Evolutionary conservation across 2,329 filamentous ascomycete species (phyloP).

Genomic region (Paraphoma chrysanthemicola): DNA sequence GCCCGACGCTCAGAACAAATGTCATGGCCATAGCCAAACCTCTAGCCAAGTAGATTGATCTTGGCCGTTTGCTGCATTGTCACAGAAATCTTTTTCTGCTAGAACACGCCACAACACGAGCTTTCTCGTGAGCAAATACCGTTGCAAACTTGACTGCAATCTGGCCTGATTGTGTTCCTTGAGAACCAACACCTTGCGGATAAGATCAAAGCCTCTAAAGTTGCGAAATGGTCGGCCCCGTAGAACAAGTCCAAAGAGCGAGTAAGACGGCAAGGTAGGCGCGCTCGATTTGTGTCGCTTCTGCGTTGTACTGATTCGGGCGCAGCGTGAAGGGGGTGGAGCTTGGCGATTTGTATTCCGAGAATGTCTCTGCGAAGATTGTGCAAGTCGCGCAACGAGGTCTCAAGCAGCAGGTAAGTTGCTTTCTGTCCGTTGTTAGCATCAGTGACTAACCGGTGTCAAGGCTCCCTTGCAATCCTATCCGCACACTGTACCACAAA

Average conservation of each 20-base stretch:
- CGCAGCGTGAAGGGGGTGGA: slow-evolving; percentile 34
- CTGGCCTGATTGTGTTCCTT: too few relatives aligned
- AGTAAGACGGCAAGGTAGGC: not conserved
- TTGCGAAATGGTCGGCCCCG: not conserved
- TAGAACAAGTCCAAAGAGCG: not conserved
- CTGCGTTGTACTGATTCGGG: not conserved
- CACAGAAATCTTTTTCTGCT: too few relatives aligned
- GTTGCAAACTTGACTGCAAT: too few relatives aligned
- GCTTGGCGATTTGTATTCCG: slow-evolving; percentile 34
- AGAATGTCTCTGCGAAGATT: slow-evolving; percentile 40
- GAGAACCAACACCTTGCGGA: too few relatives aligned
- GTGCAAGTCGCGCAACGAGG: slow-evolving; percentile 42
- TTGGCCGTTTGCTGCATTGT: too few relatives aligned
- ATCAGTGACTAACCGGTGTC: not conserved
- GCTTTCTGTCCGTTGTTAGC: not conserved
- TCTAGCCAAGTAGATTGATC: too few relatives aligned
- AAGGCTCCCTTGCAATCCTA: slow-evolving; percentile 38
- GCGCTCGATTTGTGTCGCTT: not conserved
- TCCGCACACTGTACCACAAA: slow-evolving; percentile 43
- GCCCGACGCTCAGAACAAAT: not conserved
- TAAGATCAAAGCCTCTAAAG: too few relatives aligned
- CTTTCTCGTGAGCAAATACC: too few relatives aligned
- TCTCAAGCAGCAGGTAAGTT: slow-evolving; percentile 26
- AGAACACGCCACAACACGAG: too few relatives aligned
- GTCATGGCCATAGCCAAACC: not conserved